Base-by-base conservation (phyloP, 2,329 filamentous ascomycete genomes). In the Xenosphaeropsis pyriputrescens region DNA sequence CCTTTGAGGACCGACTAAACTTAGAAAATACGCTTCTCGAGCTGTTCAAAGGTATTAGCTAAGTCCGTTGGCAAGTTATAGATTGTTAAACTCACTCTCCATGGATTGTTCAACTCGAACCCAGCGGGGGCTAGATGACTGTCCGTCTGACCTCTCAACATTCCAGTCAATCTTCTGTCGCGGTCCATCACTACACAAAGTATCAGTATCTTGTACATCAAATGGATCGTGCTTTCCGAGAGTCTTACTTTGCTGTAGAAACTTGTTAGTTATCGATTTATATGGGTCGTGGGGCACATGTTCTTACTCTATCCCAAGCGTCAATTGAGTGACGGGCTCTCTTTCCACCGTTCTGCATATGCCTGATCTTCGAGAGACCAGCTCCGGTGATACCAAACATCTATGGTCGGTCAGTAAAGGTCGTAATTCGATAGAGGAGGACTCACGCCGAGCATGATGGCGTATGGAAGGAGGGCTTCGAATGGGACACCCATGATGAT, bases 81-180 rank as follows among this genome's bases (percentile, higher is more conserved):
- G n/a, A n/a, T 19, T 3, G 6, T 18, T 6, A 29, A 34, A 50
- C 54, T 22, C 53, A 62, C 59, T 47, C 54, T 59, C 59, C 59
- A 62, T 38, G 55, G 54, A 40, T 60, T 61, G 49, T 55, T 62
- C 42, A 61, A 42, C 43, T 60, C 58, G 44, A 59, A 62, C 37
- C 57, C 59, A 14, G 45, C 32, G 9, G 59, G 59, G 35, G 59
- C 58, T 14, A 44, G 44, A 33, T 56, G 44, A 32, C 50, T 51
- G 40, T 59, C 58, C 26, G 52, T 55, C 45, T 62, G 59, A 35
- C 59, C 59, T 45, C 59, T 53, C 41, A 58, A 44, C 26, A 37
- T 52, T 38, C 59, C 58, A 12, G 59, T 62, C 45, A 62, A 51
- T 42, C 59, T 56, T 36, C 56, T 46, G 41, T 62, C 59, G 32